Evolutionary conservation across 495 filamentous ascomycete species (phyloP), one percentile per base, ranked within the genome.

Genomic region (Trypethelium eluteriae): DNA sequence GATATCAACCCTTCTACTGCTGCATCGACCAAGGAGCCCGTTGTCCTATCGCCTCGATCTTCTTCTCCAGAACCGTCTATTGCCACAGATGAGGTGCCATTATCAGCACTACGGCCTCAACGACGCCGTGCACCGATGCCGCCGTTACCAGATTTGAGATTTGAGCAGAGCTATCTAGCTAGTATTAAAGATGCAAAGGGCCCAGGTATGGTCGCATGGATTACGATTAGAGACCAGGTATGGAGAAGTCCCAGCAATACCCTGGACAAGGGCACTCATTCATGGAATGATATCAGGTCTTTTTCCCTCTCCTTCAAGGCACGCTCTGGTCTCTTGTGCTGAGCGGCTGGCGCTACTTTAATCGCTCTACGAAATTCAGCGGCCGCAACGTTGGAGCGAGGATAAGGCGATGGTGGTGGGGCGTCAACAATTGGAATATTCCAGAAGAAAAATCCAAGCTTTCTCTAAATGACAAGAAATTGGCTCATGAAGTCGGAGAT

Each of bases 111-210:
- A 36, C 68, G 70, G 36, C 77, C 78, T 2, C 39, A 71, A 84
- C 87, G 65, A 73, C 80, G 72, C 84, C 85, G 76, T 70, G 68
- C 75, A 61, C 80, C 66, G 10, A 84, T 96, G 66, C 91, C 90
- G 63, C 93, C 95, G 0, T 78, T 98, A 71, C 94, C 94, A 1
- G 94, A 98, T 77, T 78, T 98, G 70, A 82, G 94, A 62, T 98
- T 98, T 76, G 94, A 98, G 80, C 94, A 98, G 82, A 96, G 92
- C 78, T 98, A 98, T 74, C 81, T 98, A 49, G 87, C 87, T 61
- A 93, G 91, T 74, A 85, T 98, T 64, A 84, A 85, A 69, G 80
- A 83, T 62, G 90, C 90, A 32, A 83, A 94, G 66, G 86, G 84
- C 36, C 90, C 84, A 86, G 85, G 87, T 76, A 84, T 84, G 68